These are phyloP conservation scores for Colletotrichum sp. DNA, from an alignment of 2,329 filamentous ascomycete species.

Conservation along the genomic window DNA sequence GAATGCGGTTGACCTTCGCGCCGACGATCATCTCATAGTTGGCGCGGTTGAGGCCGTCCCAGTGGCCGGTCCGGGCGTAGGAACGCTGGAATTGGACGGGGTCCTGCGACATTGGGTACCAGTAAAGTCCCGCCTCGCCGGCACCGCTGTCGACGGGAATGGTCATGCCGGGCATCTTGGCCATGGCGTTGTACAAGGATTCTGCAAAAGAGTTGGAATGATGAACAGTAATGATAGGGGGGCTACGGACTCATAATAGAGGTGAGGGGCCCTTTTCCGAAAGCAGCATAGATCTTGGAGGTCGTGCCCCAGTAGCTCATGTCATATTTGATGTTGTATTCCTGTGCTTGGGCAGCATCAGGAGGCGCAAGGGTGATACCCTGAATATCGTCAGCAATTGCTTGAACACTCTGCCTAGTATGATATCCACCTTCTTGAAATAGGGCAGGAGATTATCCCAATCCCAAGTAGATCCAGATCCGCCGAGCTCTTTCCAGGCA, in stretches of 20 bases:
- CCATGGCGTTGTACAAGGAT: constrained; percentile 27
- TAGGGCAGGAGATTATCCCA: constrained; percentile 43
- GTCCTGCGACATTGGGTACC: constrained; percentile 28
- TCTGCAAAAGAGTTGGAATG: not conserved
- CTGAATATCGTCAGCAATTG: not conserved
- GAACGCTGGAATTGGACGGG: constrained; percentile 24
- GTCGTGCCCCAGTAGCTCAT: constrained; percentile 24
- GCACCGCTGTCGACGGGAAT: constrained; percentile 27
- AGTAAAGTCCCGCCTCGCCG: constrained; percentile 30
- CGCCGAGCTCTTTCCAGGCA: constrained; percentile 48
- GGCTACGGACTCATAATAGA: constrained; percentile 19
- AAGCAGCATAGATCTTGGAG: constrained; percentile 21
- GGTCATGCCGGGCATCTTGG: constrained; percentile 27
- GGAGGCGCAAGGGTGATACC: constrained; percentile 24
- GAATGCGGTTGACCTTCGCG: constrained; percentile 25
- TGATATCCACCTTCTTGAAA: constrained; percentile 42
- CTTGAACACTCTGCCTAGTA: not conserved
- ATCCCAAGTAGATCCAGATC: constrained; percentile 47
- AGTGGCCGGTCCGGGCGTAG: constrained; percentile 30
- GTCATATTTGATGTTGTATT: constrained; percentile 25
- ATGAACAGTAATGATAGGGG: no score
- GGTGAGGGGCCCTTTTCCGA: constrained; percentile 15
- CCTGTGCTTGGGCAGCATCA: constrained; percentile 11
- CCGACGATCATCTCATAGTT: constrained; percentile 30
- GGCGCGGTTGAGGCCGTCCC: constrained; percentile 25